phyloP scores from a whole-genome alignment of 192 early-diverging fungal genomes.

The Entophlyctis helioformis region DNA sequence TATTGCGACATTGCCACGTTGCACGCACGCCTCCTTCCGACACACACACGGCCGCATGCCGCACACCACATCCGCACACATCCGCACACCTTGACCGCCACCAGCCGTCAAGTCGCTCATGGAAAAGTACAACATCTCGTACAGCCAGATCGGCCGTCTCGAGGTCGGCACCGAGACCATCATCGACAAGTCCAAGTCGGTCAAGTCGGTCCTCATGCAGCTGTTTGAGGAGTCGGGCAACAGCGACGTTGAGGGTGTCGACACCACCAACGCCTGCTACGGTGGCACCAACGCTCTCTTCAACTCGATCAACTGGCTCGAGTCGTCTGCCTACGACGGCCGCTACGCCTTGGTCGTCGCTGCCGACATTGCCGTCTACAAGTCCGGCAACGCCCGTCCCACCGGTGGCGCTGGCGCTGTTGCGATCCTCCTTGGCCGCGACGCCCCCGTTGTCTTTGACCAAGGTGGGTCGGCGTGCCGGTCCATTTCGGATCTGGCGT shows the following conservation, averaged over 20 bases:
- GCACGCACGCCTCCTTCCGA: no score
- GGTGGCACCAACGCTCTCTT: slow-evolving; percentile 94
- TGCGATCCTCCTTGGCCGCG: slow-evolving; percentile 81
- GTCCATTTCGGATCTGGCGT: slow-evolving; percentile 1
- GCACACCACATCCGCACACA: not conserved
- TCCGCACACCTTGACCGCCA: not conserved
- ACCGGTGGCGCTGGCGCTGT: slow-evolving; percentile 88
- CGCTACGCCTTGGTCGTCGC: slow-evolving; percentile 57
- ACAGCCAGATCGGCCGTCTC: slow-evolving; percentile 78
- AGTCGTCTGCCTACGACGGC: slow-evolving; percentile 89
- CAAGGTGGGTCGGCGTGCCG: no score
- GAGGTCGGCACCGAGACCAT: slow-evolving; percentile 99
- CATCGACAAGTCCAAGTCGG: slow-evolving; percentile 98
- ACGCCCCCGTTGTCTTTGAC: slow-evolving; percentile 92
- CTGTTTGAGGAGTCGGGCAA: slow-evolving; percentile 86
- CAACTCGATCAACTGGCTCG: slow-evolving; percentile 95
- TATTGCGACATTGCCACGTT: no score
- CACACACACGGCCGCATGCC: not conserved
- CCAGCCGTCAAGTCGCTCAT: slow-evolving; percentile 78
- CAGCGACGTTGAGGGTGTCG: slow-evolving; percentile 89
- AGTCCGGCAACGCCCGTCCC: slow-evolving; percentile 77
- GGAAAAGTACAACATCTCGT: slow-evolving; percentile 83
- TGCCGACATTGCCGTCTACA: slow-evolving; percentile 96
- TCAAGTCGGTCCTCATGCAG: slow-evolving; percentile 94
- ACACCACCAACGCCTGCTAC: slow-evolving; percentile 98